phyloP scores from a whole-genome alignment of 2,329 filamentous ascomycete species.

The Dichotomopilus funicola region DNA sequence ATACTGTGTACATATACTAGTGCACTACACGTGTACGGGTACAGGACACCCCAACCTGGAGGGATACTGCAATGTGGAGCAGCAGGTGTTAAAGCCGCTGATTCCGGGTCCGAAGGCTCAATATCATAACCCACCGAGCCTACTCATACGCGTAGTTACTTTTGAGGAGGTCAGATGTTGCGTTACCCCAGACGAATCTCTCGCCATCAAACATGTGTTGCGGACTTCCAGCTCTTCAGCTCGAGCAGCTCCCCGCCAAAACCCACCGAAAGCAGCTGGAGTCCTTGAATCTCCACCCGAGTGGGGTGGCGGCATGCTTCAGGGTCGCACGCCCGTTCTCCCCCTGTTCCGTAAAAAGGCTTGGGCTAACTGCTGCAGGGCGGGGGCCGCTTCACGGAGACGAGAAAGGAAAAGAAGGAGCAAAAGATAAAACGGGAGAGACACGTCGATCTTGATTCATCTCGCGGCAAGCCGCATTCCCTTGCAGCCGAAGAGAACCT shows the following conservation, averaged over 20 bases:
- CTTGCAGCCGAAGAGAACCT: not conserved
- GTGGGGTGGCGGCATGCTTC: too few species aligned
- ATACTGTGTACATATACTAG: too few species aligned
- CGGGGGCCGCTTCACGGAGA: not conserved
- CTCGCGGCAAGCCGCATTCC: not conserved
- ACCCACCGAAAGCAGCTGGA: not conserved
- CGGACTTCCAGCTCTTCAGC: not conserved
- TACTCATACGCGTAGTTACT: not conserved
- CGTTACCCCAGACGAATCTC: not conserved
- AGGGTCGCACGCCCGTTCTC: too few species aligned
- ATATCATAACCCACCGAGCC: too few species aligned
- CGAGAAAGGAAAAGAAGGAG: not conserved
- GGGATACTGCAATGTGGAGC: too few species aligned
- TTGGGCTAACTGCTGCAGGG: not conserved
- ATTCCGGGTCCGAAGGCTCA: too few species aligned
- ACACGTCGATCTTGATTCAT: not conserved
- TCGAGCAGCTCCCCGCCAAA: slow-evolving; percentile 1
- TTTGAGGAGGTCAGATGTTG: not conserved
- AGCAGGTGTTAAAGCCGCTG: too few species aligned
- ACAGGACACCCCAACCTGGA: too few species aligned
- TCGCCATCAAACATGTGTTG: not conserved
- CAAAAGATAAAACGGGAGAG: too few species aligned
- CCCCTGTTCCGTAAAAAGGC: too few species aligned
- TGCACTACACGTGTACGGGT: too few species aligned
- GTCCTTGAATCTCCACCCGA: too few species aligned